These are phyloP conservation scores for Suillus alpinus DNA, from an alignment of 768 basidiomycete species.

Conservation along the genomic window DNA sequence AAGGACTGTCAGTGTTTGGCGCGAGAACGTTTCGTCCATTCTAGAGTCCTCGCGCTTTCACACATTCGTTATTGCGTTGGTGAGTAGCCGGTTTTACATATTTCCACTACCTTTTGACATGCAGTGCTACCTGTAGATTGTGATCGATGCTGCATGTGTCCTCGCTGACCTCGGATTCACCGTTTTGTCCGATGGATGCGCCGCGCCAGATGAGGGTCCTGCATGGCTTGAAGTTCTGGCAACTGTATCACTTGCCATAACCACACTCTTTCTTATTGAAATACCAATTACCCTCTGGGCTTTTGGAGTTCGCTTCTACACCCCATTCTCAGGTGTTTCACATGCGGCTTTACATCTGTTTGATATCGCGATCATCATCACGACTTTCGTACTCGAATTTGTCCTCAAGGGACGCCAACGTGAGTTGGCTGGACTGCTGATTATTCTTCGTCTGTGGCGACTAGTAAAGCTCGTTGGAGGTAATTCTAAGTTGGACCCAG, in stretches of 20 bases:
- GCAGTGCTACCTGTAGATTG: constrained; percentile 38
- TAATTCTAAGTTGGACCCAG: constrained; percentile 18
- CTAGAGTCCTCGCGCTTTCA: constrained; percentile 57
- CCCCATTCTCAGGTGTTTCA: constrained; percentile 52
- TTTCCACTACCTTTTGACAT: constrained; percentile 9
- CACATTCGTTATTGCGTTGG: constrained; percentile 55
- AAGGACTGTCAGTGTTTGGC: constrained; percentile 18
- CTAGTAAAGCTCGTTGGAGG: constrained; percentile 72
- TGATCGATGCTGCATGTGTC: constrained; percentile 68
- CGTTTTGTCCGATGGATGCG: constrained; percentile 56
- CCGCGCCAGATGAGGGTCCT: constrained; percentile 43
- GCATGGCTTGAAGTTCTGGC: constrained; percentile 63
- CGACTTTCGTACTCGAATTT: constrained; percentile 73
- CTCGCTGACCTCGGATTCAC: constrained; percentile 68
- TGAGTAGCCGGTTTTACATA: constrained; percentile 34
- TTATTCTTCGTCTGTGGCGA: constrained; percentile 78
- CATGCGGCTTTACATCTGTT: constrained; percentile 71
- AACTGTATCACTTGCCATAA: constrained; percentile 64
- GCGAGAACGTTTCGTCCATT: constrained; percentile 38
- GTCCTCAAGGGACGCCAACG: constrained; percentile 63
- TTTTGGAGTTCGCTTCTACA: constrained; percentile 58
- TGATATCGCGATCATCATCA: constrained; percentile 67
- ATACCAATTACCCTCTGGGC: constrained; percentile 70
- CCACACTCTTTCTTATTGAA: constrained; percentile 72
- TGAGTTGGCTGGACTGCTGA: constrained; percentile 68